Conservation (phyloP, 1,284 basidiomycete genomes). For the Papiliotrema fonsecae region DNA sequence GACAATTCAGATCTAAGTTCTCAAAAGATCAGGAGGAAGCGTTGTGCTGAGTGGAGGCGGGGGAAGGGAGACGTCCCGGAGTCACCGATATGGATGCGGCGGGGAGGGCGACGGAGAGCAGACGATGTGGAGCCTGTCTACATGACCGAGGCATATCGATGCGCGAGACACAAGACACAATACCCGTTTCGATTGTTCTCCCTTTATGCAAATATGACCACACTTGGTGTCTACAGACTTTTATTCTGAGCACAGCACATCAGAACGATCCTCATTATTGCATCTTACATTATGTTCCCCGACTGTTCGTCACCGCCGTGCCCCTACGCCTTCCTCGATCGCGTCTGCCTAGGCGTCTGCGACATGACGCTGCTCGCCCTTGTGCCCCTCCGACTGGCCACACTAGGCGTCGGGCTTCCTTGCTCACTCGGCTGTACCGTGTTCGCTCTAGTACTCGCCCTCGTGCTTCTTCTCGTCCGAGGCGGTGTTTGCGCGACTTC, state of each 20-base stretch:
- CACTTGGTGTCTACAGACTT: too few relatives aligned
- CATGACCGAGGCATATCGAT: too few relatives aligned
- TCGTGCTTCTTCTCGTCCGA: slow-evolving; percentile 14
- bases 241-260: too few relatives aligned
- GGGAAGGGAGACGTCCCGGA: neutral
- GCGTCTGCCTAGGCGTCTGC: slow-evolving; percentile 13
- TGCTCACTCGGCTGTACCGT: slow-evolving; percentile 22
- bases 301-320: too few relatives aligned
- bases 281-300: neutral
- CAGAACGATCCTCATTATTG: too few relatives aligned
- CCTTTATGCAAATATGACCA: neutral
- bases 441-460: slow-evolving; percentile 10
- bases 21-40: neutral
- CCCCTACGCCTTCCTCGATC: slow-evolving; percentile 17
- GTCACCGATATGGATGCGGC: neutral
- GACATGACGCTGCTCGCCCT: neutral
- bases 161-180: too few relatives aligned
- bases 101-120: too few relatives aligned
- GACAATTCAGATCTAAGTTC: slow-evolving; percentile 9
- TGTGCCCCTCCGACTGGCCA: slow-evolving; percentile 8
- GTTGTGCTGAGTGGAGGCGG: neutral
- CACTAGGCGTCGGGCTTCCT: slow-evolving; percentile 40
- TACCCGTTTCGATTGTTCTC: neutral
- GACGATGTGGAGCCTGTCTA: too few relatives aligned
- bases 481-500: too few relatives aligned